These are phyloP conservation scores for Neoarthrinium moseri DNA, from an alignment of 2,329 filamentous ascomycete species.

Conservation along the genomic window DNA sequence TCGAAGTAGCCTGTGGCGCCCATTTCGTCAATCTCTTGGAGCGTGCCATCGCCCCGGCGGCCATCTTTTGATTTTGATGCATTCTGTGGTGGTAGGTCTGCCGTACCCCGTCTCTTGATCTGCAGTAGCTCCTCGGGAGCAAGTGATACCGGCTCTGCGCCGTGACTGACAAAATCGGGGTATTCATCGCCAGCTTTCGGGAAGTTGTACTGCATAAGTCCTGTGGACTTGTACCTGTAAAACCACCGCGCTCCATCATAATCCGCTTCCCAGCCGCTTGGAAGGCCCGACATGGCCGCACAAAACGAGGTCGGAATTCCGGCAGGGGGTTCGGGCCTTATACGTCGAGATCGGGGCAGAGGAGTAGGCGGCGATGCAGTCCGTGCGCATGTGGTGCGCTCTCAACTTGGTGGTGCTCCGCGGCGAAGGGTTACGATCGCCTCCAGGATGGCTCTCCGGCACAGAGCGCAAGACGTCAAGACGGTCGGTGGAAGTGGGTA, in stretches of 20 bases:
- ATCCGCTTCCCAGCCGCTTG: constrained; percentile 55
- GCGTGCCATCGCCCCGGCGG: constrained; percentile 16
- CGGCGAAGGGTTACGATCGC: no score
- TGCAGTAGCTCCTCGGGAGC: constrained; percentile 53
- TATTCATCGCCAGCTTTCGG: constrained; percentile 58
- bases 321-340: background rate
- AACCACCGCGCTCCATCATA: constrained; percentile 59
- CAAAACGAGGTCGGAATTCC: background rate
- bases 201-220: constrained; percentile 55
- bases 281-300: constrained; percentile 40
- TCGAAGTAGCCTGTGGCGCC: constrained; percentile 42
- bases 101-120: constrained; percentile 34
- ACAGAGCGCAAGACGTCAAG: no score
- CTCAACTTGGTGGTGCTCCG: no score
- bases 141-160: constrained; percentile 35
- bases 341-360: no score
- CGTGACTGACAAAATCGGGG: constrained; percentile 45
- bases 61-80: constrained; percentile 16
- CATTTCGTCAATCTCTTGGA: constrained; percentile 29
- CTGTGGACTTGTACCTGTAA: constrained; percentile 54
- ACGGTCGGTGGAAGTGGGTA: no score
- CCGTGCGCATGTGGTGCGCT: no score
- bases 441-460: no score
- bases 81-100: constrained; percentile 10
- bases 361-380: no score